Base-by-base conservation (phyloP, 164 flowering plant genomes). In the Tetracentron sinense region DNA sequence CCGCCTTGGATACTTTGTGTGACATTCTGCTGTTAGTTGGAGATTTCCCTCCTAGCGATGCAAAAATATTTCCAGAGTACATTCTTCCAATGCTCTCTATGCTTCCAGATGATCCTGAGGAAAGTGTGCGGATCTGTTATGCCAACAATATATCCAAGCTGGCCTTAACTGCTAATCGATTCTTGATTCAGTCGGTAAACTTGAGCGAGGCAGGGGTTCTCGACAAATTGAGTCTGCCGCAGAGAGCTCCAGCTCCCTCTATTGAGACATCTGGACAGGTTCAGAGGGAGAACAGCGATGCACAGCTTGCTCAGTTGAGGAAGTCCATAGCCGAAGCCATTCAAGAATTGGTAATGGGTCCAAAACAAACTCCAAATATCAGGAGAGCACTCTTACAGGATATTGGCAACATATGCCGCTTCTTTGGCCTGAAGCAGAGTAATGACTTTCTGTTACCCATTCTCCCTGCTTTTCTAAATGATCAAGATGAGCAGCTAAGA, bases 21-120 rank as follows among this genome's bases (percentile, higher is more conserved):
- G 90, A 90, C 64, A 82, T 95, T 74, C 75, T 95, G 65, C 94
- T 97, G 27, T 73, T 95, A 66, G 91, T 92, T 30, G 82, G 89
- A 42, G 97, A 92, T 67, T 95, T 95, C 61, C 96, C 99, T 70
- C 99, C 97, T 0, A 92, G 99, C 78, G 99, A 95, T 82, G 97
- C 99, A 26, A 95, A 95, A 74, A 88, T 95, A 19, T 95, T 95
- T 73, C 97, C 99, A 0, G 97, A 90, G 70, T 95, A 92, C 71
- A 92, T 95, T 68, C 84, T 95, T 56, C 99, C 99, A 0, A 95
- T 95, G 99, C 94, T 95, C 59, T 95, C 99, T 46, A 90, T 80
- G 87, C 87, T 95, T 74, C 99, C 99, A 61, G 99, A 95, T 82
- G 99, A 95, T 73, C 85, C 97, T 17, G 99, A 95, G 73, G 99